Evolutionary conservation across 495 filamentous ascomycete species (phyloP), one percentile per base, ranked within the genome.

Genomic region (Xylaria castorea): DNA sequence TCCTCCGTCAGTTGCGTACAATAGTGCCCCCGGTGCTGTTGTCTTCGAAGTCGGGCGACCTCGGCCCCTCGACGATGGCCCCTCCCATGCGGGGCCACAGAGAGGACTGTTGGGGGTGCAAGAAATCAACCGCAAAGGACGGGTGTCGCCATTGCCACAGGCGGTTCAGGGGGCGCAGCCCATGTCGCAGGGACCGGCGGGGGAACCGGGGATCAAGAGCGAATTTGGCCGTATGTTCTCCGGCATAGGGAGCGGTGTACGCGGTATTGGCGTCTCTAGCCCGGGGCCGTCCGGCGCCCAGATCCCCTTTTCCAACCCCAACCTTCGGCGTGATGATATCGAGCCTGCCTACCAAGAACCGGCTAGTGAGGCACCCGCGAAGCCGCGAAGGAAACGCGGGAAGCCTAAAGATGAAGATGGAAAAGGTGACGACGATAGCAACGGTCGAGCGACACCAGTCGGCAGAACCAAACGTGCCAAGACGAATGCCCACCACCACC

Each of bases 141-240:
- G 91, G 18, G 77, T 88, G 22, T 97, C 94, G 30, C 94, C 94
- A 0, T 83, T 97, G 20, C 94, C 94, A 7, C 94, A 97, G 81
- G 94, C 94, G 12, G 94, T 97, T 3, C 94, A 97, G 77, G 94
- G 94, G 22, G 94, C 93, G 7, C 94, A 97, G 82, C 92, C 90
- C 40, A 92, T 93, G 73, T 86, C 90, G 44, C 85, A 91, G 44
- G 92, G 92, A 18, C 92, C 93, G 2, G 89, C 89, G 30, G 92
- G 90, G 7, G 94, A 97, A 75, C 91, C 94, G 0, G 89, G 90
- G 12, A 94, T 97, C 76, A 97, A 97, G 85, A 94, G 90, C 78
- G 94, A 97, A 76, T 92, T 97, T 78, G 94, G 94, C 11, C 89
- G 93, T 40, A 95, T 97, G 83, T 97, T 97, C 81, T 92, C 92